Evolutionary conservation across 345 rosid genomes (phyloP), one percentile per base, ranked within the genome.

Genomic region (Rhodomyrtus tomentosa): DNA sequence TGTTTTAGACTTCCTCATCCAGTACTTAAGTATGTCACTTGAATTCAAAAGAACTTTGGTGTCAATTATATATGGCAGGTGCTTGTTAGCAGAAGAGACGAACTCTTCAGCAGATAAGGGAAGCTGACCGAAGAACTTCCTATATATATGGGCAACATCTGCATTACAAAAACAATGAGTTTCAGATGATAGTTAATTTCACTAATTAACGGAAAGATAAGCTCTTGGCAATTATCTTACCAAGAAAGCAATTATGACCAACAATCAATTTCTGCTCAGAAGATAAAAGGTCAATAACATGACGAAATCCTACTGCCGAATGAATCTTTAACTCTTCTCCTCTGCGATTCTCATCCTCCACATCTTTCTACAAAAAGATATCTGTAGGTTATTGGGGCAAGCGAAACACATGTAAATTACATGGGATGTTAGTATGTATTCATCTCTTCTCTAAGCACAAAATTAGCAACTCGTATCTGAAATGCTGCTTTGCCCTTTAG

Each of bases 231-330:
- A 68, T 56, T 87, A 72, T 84, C 89, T 82, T 92, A 96, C 98
- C 98, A 27, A 97, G 90, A 89, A 97, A 91, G 87, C 98, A 97
- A 89, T 97, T 95, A 86, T 97, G 98, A 87, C 99, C 98, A 80
- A 97, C 94, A 59, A 97, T 91, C 90, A 95, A 92, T 94, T 95
- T 97, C 85, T 92, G 51, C 86, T 92, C 96, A 0, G 96, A 93
- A 83, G 98, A 91, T 87, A 97, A 96, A 54, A 95, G 90, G 83
- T 97, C 99, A 85, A 97, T 94, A 86, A 97, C 96, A 86, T 91
- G 96, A 82, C 98, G 98, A 87, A 97, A 94, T 83, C 99, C 99
- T 42, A 92, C 83, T 53, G 98, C 94, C 84, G 90, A 89, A 82
- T 89, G 88, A 86, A 97, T 92, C 86, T 90, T 94, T 88, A 74